Base-by-base conservation (phyloP, 768 basidiomycete species). In the Coprinopsis strossmayeri region DNA sequence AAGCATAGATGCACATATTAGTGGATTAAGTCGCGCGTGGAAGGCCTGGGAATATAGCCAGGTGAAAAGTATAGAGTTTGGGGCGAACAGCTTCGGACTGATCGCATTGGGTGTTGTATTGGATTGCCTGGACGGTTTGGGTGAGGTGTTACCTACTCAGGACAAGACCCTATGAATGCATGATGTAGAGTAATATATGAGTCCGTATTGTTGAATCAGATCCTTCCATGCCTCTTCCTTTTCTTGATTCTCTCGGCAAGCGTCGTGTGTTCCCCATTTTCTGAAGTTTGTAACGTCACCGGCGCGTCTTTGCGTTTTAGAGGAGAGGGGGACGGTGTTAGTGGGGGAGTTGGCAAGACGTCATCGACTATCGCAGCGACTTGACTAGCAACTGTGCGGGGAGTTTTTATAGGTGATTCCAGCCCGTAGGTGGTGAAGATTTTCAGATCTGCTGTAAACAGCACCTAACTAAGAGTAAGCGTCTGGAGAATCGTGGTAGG, bases 401-500 rank as follows among this genome's bases (percentile, higher is more conserved):
- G 42, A 9, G 47, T 18, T 41, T 45, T 43, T 47, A 53, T 30
- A 34, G 49, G 21, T 15, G 53, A 48, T n/a, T 45, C 49, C 44
- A 46, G 17, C n/a, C 81, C 82, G 51, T 82, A 78, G 10, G 73
- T 61, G 1, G 84, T 73, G 53, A 87, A 88, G 0, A 76, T 68
- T 55, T 82, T 86, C 25, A 88, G 64, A 55, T 88, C 87, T 5
- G 87, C 76, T 1, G 87, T 86, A 52, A 88, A 88, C 26, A 88
- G 65, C 5, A 88, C 80, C 85, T 87, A 50, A 3, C 15, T 7
- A 42, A 21, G 9, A n/a, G 45, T 34, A 38, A 41, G 27, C 41
- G 25, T 48, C 34, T 18, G n/a, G 46, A 13, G 28, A 12, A 48
- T 17, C 39, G 38, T 26, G 20, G 26, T 34, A 44, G 12, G 17